These are phyloP conservation scores for Collybia sordida DNA, from an alignment of 768 basidiomycete genomes.

Conservation along the genomic window DNA sequence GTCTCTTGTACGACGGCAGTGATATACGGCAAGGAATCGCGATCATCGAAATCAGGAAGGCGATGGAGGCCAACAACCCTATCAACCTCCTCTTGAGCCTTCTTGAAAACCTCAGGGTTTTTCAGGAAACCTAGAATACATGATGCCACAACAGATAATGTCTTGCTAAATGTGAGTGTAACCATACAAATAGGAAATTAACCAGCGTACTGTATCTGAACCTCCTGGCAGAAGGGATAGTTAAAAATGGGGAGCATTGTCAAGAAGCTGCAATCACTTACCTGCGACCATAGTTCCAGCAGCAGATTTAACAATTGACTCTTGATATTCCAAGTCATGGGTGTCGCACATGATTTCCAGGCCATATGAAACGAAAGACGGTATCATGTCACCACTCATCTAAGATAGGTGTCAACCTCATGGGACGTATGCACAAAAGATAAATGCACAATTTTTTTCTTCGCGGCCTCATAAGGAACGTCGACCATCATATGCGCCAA, in stretches of 20 bases:
- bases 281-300: slow-evolving; percentile 26
- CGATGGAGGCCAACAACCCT: slow-evolving; percentile 22
- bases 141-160: slow-evolving; percentile 16
- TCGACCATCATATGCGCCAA: slow-evolving; percentile 17
- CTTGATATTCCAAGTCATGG: slow-evolving; percentile 13
- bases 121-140: slow-evolving; percentile 29
- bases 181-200: not conserved
- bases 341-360: slow-evolving; percentile 16
- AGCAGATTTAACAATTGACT: slow-evolving; percentile 17
- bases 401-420: not conserved
- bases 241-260: not conserved
- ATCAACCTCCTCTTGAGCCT: slow-evolving; percentile 32
- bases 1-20: slow-evolving; percentile 31
- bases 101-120: slow-evolving; percentile 23
- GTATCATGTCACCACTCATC: slow-evolving; percentile 16
- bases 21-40: slow-evolving; percentile 27
- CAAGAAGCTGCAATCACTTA: not conserved
- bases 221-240: slow-evolving; percentile 16
- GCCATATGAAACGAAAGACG: slow-evolving; percentile 19
- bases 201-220: slow-evolving; percentile 26
- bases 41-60: slow-evolving; percentile 30
- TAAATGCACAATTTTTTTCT: slow-evolving; percentile 13
- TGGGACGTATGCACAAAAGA: not conserved
- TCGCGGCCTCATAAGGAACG: slow-evolving; percentile 18
- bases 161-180: slow-evolving; percentile 13